These are phyloP conservation scores for Nemania diffusa DNA, from an alignment of 2,329 filamentous ascomycete species.

Conservation along the genomic window DNA sequence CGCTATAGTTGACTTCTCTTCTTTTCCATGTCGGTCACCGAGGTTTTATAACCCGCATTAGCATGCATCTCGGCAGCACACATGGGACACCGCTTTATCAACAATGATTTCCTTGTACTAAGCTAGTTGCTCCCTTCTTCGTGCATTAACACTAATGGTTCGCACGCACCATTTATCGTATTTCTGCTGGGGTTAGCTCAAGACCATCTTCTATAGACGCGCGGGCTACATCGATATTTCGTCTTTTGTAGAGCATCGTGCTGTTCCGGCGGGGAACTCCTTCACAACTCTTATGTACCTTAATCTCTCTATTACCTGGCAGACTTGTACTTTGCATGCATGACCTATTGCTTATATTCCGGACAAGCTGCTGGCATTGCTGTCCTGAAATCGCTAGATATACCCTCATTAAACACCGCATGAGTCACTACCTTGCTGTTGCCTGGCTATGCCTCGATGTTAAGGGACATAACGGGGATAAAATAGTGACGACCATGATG, in stretches of 20 bases:
- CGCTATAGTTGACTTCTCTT: too few species aligned
- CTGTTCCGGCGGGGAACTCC: neutral
- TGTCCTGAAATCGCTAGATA: neutral
- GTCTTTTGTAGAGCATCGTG: neutral
- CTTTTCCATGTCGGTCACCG: too few species aligned
- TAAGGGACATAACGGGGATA: slow-evolving; percentile 31
- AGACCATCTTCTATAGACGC: neutral
- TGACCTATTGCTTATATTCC: neutral
- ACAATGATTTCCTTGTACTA: too few species aligned
- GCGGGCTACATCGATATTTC: neutral
- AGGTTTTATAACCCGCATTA: too few species aligned
- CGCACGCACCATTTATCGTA: too few species aligned
- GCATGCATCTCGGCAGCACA: too few species aligned
- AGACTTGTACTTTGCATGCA: neutral
- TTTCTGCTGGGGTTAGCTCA: neutral
- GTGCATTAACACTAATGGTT: too few species aligned
- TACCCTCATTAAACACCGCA: neutral
- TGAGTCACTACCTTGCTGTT: neutral
- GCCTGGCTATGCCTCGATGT: slow-evolving; percentile 3
- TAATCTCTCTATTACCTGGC: neutral
- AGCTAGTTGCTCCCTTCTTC: too few species aligned
- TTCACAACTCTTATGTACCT: neutral
- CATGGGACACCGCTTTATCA: too few species aligned
- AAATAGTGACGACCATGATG: neutral
- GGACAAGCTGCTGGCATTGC: neutral